Evolutionary conservation across 495 filamentous ascomycete species (phyloP).

Genomic region (Xylaria scruposa): DNA sequence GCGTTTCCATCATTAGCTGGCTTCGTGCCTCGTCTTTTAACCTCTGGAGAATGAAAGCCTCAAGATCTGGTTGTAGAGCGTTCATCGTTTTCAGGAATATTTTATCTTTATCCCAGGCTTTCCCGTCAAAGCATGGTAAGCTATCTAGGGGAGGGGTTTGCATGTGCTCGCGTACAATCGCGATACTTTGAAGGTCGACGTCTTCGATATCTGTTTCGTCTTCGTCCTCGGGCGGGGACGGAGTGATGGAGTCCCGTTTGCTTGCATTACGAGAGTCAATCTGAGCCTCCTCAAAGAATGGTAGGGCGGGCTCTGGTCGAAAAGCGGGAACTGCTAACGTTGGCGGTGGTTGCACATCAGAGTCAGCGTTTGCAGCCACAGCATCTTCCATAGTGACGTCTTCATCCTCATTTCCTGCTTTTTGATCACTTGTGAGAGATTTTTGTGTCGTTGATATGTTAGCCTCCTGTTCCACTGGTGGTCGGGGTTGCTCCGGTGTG

Average conservation of each 20-base stretch:
- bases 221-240: constrained; percentile 49
- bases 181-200: constrained; percentile 59
- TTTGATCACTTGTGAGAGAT: constrained; percentile 31
- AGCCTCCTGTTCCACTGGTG: constrained; percentile 38
- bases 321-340: constrained; percentile 23
- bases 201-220: constrained; percentile 68
- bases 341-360: constrained; percentile 27
- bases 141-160: constrained; percentile 56
- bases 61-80: constrained; percentile 36
- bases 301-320: constrained; percentile 28
- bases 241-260: constrained; percentile 38
- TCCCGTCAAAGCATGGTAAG: constrained; percentile 50
- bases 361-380: constrained; percentile 49
- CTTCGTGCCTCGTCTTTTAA: constrained; percentile 34
- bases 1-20: constrained; percentile 39
- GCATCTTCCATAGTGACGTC: constrained; percentile 49
- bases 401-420: constrained; percentile 33
- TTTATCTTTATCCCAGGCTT: constrained; percentile 52
- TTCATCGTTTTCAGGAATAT: constrained; percentile 43
- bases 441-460: constrained; percentile 29
- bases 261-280: constrained; percentile 37
- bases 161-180: constrained; percentile 53
- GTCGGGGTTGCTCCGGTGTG: constrained; percentile 33
- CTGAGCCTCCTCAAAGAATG: constrained; percentile 33
- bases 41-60: constrained; percentile 42